Evolutionary conservation across 805 yeast species (phyloP).

Genomic region (Schwanniomyces sp.): DNA sequence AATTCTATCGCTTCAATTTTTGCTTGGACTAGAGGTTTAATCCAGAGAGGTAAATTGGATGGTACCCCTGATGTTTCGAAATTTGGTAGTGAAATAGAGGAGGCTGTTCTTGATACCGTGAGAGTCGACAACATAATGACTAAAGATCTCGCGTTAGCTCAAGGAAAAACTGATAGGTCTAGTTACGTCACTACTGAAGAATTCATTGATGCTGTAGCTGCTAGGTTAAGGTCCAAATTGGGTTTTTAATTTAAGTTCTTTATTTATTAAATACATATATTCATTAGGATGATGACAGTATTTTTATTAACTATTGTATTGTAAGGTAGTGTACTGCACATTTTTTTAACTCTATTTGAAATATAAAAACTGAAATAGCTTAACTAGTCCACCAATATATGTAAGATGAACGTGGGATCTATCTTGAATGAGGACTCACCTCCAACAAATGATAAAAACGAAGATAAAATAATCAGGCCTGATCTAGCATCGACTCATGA

Average conservation of each 20-base stretch:
- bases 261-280: background rate
- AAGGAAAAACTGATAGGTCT: slow-evolving; percentile 81
- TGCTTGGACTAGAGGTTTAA: slow-evolving; percentile 94
- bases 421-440: slow-evolving; percentile 36
- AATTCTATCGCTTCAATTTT: slow-evolving; percentile 96
- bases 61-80: slow-evolving; percentile 78
- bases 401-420: slow-evolving; percentile 37
- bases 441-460: slow-evolving; percentile 15
- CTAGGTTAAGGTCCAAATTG: slow-evolving; percentile 50
- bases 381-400: background rate
- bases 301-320: background rate
- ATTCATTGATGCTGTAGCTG: slow-evolving; percentile 79
- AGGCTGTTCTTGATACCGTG: slow-evolving; percentile 85
- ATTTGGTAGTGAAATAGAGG: slow-evolving; percentile 78
- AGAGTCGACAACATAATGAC: slow-evolving; percentile 87
- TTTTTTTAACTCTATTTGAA: background rate
- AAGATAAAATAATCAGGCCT: slow-evolving; percentile 2
- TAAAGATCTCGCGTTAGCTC: slow-evolving; percentile 89
- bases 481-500: slow-evolving; percentile 13
- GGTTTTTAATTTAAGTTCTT: slow-evolving; percentile 1
- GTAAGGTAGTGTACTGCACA: background rate
- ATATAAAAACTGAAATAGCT: background rate
- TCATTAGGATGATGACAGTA: background rate
- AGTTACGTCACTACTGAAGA: slow-evolving; percentile 89
- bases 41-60: slow-evolving; percentile 90